Evolutionary conservation across 2,329 filamentous ascomycete species (phyloP), one percentile per base, ranked within the genome.

Genomic region (Tothia fuscella): DNA sequence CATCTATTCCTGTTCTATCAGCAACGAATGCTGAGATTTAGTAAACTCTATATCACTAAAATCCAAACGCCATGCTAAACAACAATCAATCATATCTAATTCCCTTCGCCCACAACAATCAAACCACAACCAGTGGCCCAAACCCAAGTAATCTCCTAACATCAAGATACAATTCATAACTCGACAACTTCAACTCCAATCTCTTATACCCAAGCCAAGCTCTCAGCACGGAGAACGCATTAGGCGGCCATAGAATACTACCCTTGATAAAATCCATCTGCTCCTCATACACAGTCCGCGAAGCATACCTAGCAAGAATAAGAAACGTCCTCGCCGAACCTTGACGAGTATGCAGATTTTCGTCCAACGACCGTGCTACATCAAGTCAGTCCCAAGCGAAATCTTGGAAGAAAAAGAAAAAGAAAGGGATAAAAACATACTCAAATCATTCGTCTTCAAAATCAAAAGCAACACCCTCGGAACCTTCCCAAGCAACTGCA

Each of bases 401-500:
- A 7, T 21, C 3, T 24, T 25, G 16, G 20, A 47, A 38, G 46
- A 38, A 20, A 19, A 29, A 31, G 3, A 38, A 17, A 35, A 16
- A 33, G 24, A 25, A 43, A 26, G 7, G 13, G 3, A 21, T 19
- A 37, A 30, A 7, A 28, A 62, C 69, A 56, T 62, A 74, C 69
- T 98, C 29, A 98, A 67, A 62, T 98, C 91, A 58, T 98, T 98
- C 2, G 91, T 98, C 66, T 98, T 98, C 47, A 98, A 71, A 50
- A 98, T 96, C 21, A 98, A 69, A 10, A 98, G 71, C 42, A 98
- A 94, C 49, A 98, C 85, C 33, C 87, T 71, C 1, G 91, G 91
- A 5, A 98, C 88, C 52, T 85, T 77, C 36, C 86, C 85, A 4
- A 98, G 74, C 50, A 98, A 68, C 50, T 88, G 80, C 6, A 98